phyloP scores from a whole-genome alignment of 2,329 filamentous ascomycete species.

The Trichoderma semiorbis region DNA sequence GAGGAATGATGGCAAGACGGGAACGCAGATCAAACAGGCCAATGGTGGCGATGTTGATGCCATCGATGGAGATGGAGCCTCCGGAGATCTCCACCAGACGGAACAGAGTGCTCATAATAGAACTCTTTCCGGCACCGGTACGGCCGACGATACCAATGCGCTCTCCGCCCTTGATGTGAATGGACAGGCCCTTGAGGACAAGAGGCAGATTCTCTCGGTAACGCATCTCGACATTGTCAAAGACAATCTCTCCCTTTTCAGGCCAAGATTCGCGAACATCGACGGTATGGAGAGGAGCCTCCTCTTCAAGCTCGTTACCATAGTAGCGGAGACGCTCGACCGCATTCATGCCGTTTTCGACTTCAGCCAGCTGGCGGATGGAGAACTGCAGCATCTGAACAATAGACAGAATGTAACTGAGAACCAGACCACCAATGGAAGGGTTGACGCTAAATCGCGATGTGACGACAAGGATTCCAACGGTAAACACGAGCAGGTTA shows the following conservation, averaged over 20 bases:
- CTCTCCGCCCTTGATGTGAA: constrained; percentile 73
- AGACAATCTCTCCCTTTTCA: constrained; percentile 75
- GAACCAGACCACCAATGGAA: constrained; percentile 79
- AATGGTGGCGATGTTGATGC: constrained; percentile 66
- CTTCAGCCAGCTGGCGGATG: constrained; percentile 87
- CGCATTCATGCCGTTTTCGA: constrained; percentile 97
- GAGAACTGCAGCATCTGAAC: constrained; percentile 96
- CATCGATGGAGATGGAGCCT: constrained; percentile 63
- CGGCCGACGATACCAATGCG: constrained; percentile 78
- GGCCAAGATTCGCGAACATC: constrained; percentile 78
- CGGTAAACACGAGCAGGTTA: constrained; percentile 79
- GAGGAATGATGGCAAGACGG: constrained; percentile 76
- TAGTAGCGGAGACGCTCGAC: constrained; percentile 92
- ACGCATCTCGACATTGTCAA: constrained; percentile 73
- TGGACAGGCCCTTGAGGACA: constrained; percentile 65
- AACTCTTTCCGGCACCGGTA: constrained; percentile 78
- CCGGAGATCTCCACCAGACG: constrained; percentile 65
- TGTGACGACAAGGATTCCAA: constrained; percentile 86
- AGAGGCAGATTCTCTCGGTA: constrained; percentile 70
- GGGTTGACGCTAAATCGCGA: constrained; percentile 82
- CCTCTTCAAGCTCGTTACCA: constrained; percentile 79
- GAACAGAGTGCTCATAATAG: constrained; percentile 80
- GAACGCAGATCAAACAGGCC: constrained; percentile 73
- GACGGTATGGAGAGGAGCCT: constrained; percentile 75
- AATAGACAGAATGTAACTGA: constrained; percentile 90